Evolutionary conservation across 176 grass and related monocot genomes (phyloP).

Genomic region (Chloris gayana): DNA sequence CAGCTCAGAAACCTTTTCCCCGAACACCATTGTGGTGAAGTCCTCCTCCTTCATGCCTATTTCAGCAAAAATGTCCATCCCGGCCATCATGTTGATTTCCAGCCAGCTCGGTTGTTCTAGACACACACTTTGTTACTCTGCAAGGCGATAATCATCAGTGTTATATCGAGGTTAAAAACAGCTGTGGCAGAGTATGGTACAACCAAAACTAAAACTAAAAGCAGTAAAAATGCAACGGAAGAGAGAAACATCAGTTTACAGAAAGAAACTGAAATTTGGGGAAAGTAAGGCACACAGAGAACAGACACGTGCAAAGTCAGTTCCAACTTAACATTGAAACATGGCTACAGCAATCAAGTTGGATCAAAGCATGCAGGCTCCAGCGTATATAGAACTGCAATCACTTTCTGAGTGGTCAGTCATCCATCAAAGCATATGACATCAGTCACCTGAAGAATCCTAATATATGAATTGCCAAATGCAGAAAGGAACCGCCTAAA

Average conservation of each 20-base stretch:
- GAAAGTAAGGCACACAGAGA: conserved; percentile 1
- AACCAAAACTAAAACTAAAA: conserved; percentile 2
- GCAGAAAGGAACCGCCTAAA: conserved; percentile 1
- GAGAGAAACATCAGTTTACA: conserved; percentile 3
- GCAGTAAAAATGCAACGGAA: conserved; percentile 23
- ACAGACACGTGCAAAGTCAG: conserved; percentile 2
- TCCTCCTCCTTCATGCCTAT: conserved; percentile 77
- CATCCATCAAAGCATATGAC: not conserved
- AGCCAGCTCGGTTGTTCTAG: not conserved
- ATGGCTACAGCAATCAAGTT: not conserved
- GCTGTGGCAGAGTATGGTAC: not conserved
- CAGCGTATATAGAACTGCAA: not conserved
- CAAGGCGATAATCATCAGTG: not conserved
- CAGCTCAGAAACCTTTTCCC: conserved; percentile 47
- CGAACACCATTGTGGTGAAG: conserved; percentile 63
- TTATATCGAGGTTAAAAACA: conserved; percentile 9
- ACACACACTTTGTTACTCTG: conserved; percentile 8
- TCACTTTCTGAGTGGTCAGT: not conserved
- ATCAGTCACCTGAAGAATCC: not conserved
- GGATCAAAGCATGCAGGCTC: conserved; percentile 11
- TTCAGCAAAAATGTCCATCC: conserved; percentile 40
- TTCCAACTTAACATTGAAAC: not conserved
- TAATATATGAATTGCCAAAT: not conserved
- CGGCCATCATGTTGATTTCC: conserved; percentile 49
- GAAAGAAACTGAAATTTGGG: not conserved